These are phyloP conservation scores for Alloteropsis angusta DNA, from an alignment of 202 grass and related monocot species.

Conservation along the genomic window DNA sequence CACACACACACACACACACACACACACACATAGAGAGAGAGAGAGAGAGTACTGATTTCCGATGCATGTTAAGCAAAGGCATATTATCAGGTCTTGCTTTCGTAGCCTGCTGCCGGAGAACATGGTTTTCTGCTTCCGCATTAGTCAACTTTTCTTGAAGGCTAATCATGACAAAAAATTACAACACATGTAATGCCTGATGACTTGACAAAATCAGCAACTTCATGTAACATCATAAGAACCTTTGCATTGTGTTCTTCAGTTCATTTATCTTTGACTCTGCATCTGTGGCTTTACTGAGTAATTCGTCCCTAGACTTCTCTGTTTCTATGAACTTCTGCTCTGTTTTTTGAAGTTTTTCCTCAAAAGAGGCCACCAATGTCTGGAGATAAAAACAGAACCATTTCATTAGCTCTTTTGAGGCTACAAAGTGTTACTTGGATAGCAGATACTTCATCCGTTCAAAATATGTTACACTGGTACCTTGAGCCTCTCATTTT, in stretches of 20 bases:
- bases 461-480: slow-evolving; percentile 1
- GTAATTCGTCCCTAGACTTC: slow-evolving; percentile 39
- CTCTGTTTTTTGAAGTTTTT: slow-evolving; percentile 69
- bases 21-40: neutral
- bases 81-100: slow-evolving; percentile 54
- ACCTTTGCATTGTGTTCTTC: slow-evolving; percentile 78
- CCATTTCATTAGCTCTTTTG: neutral
- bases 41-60: slow-evolving; percentile 41
- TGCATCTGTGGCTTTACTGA: slow-evolving; percentile 57
- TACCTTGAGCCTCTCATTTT: slow-evolving; percentile 90
- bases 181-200: slow-evolving; percentile 25
- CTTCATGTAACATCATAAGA: slow-evolving; percentile 24
- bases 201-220: slow-evolving; percentile 7
- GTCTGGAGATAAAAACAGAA: slow-evolving; percentile 39
- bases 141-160: slow-evolving; percentile 76
- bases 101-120: slow-evolving; percentile 61
- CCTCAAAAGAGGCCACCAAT: slow-evolving; percentile 65
- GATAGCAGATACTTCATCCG: neutral
- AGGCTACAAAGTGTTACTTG: slow-evolving; percentile 3
- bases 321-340: slow-evolving; percentile 74
- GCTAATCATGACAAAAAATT: slow-evolving; percentile 35
- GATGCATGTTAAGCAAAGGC: slow-evolving; percentile 43
- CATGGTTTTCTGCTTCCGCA: slow-evolving; percentile 68
- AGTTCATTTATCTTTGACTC: slow-evolving; percentile 65
- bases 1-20: too few species aligned